Percentiles rank a stretch among this genome's conserved stretches.
Evolutionary conservation across 179 eudicot species (phyloP).

Genomic region (Spinacia oleracea): DNA sequence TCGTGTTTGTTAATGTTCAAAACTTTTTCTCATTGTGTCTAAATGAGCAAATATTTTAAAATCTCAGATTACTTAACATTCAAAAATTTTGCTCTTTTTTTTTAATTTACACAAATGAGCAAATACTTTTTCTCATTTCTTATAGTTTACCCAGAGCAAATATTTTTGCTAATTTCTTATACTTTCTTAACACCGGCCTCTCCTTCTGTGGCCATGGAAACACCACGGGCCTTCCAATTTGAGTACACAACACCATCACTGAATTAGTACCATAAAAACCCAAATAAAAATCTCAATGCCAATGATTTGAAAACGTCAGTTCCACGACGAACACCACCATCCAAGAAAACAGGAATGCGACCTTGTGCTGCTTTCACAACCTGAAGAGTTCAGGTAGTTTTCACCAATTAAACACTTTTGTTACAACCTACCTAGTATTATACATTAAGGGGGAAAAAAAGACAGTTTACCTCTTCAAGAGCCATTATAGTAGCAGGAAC

Average conservation of each 20-base stretch:
- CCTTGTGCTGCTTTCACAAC: constrained; percentile 90
- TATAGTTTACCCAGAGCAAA: no score
- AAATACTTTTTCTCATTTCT: no score
- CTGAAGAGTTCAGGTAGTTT: constrained; percentile 27
- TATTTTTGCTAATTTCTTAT: no score
- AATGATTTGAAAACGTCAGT: constrained; percentile 93
- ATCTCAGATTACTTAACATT: no score
- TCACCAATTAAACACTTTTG: background rate
- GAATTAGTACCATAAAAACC: background rate
- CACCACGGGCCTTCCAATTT: constrained; percentile 84
- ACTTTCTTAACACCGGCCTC: constrained; percentile 72
- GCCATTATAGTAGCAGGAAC: constrained; percentile 64
- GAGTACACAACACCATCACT: constrained; percentile 10
- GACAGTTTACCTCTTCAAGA: constrained; percentile 50
- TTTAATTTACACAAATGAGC: no score
- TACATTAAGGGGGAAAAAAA: no score
- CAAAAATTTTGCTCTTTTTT: no score
- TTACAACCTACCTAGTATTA: background rate
- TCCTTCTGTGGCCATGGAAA: constrained; percentile 85
- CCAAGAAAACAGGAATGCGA: constrained; percentile 82
- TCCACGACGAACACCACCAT: constrained; percentile 93
- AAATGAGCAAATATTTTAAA: no score
- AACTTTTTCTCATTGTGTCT: no score
- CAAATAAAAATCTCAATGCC: no score
- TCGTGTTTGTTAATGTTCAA: no score